A percentile compares a stretch with the other conserved stretches of the same genome.
Evolutionary conservation across 75 land plant species (phyloP).

Genomic region (Sequoia sempervirens): DNA sequence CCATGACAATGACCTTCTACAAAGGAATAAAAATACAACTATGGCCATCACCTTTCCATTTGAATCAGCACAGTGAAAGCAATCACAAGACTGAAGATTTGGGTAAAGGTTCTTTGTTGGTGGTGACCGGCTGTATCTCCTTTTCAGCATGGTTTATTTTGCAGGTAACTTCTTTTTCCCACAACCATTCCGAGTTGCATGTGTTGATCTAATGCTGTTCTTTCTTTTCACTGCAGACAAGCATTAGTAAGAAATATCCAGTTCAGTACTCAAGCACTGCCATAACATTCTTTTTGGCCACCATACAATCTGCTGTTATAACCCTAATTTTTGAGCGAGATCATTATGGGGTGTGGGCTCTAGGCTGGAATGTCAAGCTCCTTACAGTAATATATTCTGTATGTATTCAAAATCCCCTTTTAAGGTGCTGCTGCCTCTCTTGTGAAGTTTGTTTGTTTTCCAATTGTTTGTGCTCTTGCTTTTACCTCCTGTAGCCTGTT

Average conservation of each 20-base stretch:
- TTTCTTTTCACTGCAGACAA: slow-evolving; percentile 20
- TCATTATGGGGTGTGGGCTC: slow-evolving; percentile 33
- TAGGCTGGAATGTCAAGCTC: slow-evolving; percentile 25
- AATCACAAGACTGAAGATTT: neutral
- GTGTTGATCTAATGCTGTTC: too few species aligned
- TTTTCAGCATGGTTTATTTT: too few species aligned
- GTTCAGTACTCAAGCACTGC: slow-evolving; percentile 60
- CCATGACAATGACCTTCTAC: slow-evolving; percentile 34
- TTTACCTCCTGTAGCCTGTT: too few species aligned
- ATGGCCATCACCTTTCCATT: neutral
- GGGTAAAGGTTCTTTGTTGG: slow-evolving; percentile 38
- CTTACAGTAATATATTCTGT: slow-evolving; percentile 38
- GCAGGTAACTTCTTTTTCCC: neutral
- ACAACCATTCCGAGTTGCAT: neutral
- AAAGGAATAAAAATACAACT: slow-evolving; percentile 20
- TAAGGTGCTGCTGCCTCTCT: too few species aligned
- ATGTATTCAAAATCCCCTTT: neutral
- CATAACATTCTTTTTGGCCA: slow-evolving; percentile 52
- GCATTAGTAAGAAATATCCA: slow-evolving; percentile 36
- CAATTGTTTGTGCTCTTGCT: too few species aligned
- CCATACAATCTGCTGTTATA: slow-evolving; percentile 41
- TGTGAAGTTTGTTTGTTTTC: too few species aligned
- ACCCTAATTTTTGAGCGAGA: slow-evolving; percentile 24
- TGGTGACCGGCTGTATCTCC: slow-evolving; percentile 12
- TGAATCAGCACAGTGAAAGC: neutral